Evolutionary conservation across 2,329 filamentous ascomycete genomes (phyloP), one percentile per base, ranked within the genome.

Genomic region (Capronia epimyces): DNA sequence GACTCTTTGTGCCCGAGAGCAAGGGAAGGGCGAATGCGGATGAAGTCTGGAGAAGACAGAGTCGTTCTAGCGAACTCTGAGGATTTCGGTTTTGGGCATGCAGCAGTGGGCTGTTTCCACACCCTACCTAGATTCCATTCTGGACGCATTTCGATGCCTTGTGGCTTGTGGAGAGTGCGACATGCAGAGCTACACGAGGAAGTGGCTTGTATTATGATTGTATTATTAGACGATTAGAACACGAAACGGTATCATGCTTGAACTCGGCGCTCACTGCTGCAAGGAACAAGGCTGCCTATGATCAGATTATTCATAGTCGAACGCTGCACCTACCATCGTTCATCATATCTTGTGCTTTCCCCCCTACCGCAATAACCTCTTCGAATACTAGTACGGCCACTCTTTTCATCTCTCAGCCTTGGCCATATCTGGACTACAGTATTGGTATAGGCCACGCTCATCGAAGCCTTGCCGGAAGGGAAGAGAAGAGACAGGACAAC

Each of bases 1-100:
- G 74, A 6, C 78, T 75, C 69, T 80, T 74, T 40, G 87, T 97
- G 13, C 91, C 91, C 0, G 91, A 96, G 71, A 95, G 90, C 0
- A 87, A 83, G 63, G 90, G 87, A 3, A 94, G 87, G 75, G 81
- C 79, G 62, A 84, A 84, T 63, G 82, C 80, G 0, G 87, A 95
- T 62, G 89, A 95, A 65, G 89, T 95, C n/a, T 96, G 90, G 87
- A 86, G 1, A 75, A 25, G 86, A 52, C 9, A 20, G 34, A 25
- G 15, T 22, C 22, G 12, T 39, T 32, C 27, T 49, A 43, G 37
- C 6, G 4, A 13, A 5, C 1, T 40, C n/a, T n/a, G 39, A 37
- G 34, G 34, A 37, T 37, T 29, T 29, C 27, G 8, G 2, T 1
- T 7, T 37, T 10, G 16, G n/a, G n/a, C n/a, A n/a, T n/a, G n/a